Evolutionary conservation across 1,284 basidiomycete genomes (phyloP).

Genomic region (Polyporus tsugae): DNA sequence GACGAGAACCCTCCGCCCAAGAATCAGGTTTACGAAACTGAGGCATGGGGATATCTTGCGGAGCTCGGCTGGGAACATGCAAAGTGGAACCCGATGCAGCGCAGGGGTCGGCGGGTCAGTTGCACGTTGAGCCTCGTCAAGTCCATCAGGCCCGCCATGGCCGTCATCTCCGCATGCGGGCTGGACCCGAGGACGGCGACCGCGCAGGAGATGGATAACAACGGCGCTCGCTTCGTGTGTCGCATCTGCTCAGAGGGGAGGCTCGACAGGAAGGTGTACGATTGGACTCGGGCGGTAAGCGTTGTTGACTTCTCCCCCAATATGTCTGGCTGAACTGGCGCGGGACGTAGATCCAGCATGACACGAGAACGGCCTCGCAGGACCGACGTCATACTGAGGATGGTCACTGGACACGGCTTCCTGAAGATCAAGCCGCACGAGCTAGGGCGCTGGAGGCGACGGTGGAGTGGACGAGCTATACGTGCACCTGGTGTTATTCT

Average conservation of each 20-base stretch:
- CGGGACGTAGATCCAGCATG: neutral
- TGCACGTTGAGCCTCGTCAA: neutral
- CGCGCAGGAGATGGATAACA: neutral
- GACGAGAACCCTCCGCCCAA: neutral
- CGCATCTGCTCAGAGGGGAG: neutral
- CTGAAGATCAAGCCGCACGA: neutral
- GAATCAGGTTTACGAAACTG: neutral
- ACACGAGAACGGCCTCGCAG: too few relatives aligned
- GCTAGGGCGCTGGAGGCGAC: neutral
- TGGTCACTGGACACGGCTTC: neutral
- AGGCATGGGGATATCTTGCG: neutral
- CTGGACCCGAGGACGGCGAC: neutral
- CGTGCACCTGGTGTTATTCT: neutral
- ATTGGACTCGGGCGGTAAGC: neutral
- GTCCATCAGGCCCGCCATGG: neutral
- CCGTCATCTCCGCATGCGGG: neutral
- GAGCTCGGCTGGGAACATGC: neutral
- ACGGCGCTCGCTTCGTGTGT: neutral
- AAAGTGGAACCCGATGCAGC: neutral
- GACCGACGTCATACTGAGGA: neutral
- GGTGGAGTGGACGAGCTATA: neutral
- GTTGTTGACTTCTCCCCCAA: too few relatives aligned
- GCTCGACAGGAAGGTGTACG: neutral
- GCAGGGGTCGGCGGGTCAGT: neutral
- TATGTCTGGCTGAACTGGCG: neutral